Conservation (phyloP, 257 asterid species). For the Handroanthus guayacan region DNA sequence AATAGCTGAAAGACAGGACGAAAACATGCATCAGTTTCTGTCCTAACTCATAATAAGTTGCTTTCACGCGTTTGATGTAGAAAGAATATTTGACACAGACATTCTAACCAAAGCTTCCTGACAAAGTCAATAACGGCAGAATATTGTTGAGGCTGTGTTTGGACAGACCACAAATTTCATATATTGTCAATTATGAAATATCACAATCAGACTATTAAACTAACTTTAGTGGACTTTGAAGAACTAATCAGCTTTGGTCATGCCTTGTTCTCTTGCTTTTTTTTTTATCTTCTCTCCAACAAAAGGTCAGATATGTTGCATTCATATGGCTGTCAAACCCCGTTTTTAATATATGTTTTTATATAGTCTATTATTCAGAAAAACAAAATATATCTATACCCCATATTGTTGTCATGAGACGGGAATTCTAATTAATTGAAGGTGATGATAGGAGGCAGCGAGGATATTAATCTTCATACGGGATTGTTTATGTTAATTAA, state of each 20-base stretch:
- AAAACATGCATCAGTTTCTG: constrained; percentile 5
- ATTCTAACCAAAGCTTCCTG: background rate
- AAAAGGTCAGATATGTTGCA: constrained; percentile 16
- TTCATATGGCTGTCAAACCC: background rate
- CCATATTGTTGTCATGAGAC: no score
- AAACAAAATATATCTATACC: background rate
- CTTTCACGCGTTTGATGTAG: background rate
- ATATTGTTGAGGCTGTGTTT: background rate
- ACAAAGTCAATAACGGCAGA: constrained; percentile 1
- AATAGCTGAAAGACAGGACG: background rate
- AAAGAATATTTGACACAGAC: background rate
- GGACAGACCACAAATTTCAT: background rate
- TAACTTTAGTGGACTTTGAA: background rate
- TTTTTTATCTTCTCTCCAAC: background rate
- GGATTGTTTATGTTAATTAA: no score
- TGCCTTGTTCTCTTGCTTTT: background rate
- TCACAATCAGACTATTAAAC: constrained; percentile 11
- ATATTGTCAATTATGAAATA: background rate
- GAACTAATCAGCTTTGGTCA: background rate
- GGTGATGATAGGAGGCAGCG: no score
- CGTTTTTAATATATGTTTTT: background rate
- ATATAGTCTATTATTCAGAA: background rate
- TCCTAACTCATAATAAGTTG: background rate
- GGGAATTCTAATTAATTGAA: no score
- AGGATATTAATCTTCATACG: no score